Base-by-base conservation (phyloP, 176 grass and related monocot species). In the Musa itinerans region DNA sequence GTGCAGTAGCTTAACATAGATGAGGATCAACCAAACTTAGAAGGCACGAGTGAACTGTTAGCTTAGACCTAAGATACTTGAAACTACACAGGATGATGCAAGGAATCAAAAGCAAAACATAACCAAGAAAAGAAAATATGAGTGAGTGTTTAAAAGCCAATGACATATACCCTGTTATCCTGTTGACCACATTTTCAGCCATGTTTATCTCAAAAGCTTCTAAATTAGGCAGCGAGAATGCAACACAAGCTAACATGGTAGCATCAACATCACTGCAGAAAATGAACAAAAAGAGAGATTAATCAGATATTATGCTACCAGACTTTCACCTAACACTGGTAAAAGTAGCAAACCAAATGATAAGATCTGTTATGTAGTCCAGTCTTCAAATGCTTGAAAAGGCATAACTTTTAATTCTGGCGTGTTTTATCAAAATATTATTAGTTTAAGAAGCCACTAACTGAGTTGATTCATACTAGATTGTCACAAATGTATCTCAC, bases 261-360 rank as follows among this genome's bases (percentile, higher is more conserved):
- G 86, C 83, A 87, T 90, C 89, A 72, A 83, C 74, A 89, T 91
- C 88, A 86, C 95, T 99, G 90, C 85, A 87, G 57, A 73, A 48
- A 19, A 89, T 51, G 70, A 56, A 61, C 43, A 73, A 29, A 78
- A 83, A 63, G 2, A 14, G 11, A 10, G 25, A 78, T 16, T n/a
- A 62, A 54, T 10, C 24, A 51, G 29, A 86, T 58, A 92, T 85
- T 73, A 63, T 53, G 67, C 23, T 43, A 43, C 34, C 34, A 43
- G 34, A 53, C 2, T 8, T 8, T 20, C 10, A 57, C 10, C 21
- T 27, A 57, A 56, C 49, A 73, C 63, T 59, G 51, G n/a, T 49
- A 25, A 69, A 76, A 11, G 25, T 51, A 52, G 14, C 24, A 75
- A 62, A 43, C 7, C 55, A 52, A 59, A 57, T 24, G 17, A 48